These are phyloP conservation scores for Ramichloridium luteum DNA, from an alignment of 2,329 filamentous ascomycete species.

Conservation along the genomic window DNA sequence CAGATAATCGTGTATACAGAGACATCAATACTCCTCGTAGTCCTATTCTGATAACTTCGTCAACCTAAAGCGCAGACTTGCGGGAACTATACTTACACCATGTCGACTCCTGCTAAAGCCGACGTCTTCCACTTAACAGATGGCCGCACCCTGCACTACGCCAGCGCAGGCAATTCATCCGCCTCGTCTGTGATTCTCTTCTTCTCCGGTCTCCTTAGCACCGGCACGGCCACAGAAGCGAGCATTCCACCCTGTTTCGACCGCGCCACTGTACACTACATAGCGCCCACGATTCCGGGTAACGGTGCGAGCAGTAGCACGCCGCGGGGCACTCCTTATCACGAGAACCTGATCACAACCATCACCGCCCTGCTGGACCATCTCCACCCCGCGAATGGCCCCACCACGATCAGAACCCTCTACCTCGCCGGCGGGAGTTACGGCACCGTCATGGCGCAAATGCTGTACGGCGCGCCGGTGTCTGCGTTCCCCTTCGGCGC, in stretches of 20 bases:
- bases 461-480: not conserved
- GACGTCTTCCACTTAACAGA: too few species aligned
- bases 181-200: not conserved
- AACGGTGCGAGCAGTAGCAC: slow-evolving; percentile 2
- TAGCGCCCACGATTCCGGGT: not conserved
- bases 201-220: not conserved
- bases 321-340: not conserved
- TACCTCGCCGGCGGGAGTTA: not conserved
- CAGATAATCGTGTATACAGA: too few species aligned
- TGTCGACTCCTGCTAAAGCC: too few species aligned
- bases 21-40: too few species aligned
- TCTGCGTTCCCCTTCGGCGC: not conserved
- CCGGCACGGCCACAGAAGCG: not conserved
- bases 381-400: not conserved
- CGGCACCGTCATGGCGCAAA: not conserved
- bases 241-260: not conserved
- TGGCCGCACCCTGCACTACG: too few species aligned
- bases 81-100: too few species aligned
- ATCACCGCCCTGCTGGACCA: slow-evolving; percentile 1
- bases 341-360: not conserved
- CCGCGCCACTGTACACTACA: not conserved
- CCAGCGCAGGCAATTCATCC: not conserved
- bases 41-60: too few species aligned
- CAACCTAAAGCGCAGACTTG: too few species aligned
- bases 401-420: not conserved